A percentile compares a stretch with the other conserved stretches of the same genome.
Evolutionary conservation across 2,329 filamentous ascomycete species (phyloP).

Genomic region (Gaeumannomyces sp.): DNA sequence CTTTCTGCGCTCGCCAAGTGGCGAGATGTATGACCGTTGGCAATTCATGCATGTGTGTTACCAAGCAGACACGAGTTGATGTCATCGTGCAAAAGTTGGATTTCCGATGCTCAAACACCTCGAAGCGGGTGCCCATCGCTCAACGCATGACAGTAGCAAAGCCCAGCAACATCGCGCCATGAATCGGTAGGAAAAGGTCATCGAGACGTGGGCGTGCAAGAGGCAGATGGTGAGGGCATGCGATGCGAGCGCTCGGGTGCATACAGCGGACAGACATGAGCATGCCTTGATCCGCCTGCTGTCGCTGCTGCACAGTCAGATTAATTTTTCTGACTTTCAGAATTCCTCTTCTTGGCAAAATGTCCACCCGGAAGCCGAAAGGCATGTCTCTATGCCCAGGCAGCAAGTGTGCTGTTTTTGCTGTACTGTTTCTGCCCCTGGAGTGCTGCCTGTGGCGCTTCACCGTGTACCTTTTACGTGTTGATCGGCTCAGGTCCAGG

Average conservation of each 20-base stretch:
- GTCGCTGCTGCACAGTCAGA: not conserved
- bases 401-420: not conserved
- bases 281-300: not conserved
- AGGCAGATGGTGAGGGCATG: not conserved
- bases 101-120: not conserved
- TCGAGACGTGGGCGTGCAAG: not conserved
- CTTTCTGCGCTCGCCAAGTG: not conserved
- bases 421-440: not conserved
- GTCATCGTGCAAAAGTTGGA: not conserved
- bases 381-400: not conserved
- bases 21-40: not conserved
- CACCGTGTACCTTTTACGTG: not conserved
- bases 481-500: not conserved
- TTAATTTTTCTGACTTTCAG: not conserved
- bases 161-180: not conserved
- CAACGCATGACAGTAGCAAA: not conserved
- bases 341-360: not conserved
- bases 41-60: not conserved
- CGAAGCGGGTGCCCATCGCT: not conserved
- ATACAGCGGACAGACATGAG: not conserved
- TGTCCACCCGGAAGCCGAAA: not conserved
- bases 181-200: not conserved
- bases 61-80: not conserved
- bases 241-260: not conserved
- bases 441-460: not conserved